A percentile compares a stretch with the other conserved stretches of the same genome.
phyloP scores from a whole-genome alignment of 495 filamentous ascomycete genomes.

The Penicillium crystallinum region DNA sequence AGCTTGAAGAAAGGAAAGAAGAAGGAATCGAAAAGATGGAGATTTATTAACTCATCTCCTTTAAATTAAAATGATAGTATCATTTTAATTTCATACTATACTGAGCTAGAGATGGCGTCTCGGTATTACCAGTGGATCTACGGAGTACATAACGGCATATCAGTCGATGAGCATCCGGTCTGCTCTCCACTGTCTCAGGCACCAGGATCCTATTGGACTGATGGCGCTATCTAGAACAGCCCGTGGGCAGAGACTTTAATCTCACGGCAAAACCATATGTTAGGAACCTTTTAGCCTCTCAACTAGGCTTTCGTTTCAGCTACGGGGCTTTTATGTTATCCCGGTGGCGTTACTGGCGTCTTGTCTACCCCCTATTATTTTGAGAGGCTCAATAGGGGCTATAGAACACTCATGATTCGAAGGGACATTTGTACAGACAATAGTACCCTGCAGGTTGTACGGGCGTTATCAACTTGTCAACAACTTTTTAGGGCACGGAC shows the following conservation, averaged over 20 bases:
- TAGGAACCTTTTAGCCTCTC: not conserved
- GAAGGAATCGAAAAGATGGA: constrained; percentile 17
- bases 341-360: not conserved
- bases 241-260: not conserved
- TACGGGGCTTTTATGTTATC: not conserved
- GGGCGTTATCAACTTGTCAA: not conserved
- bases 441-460: not conserved
- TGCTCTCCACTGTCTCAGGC: constrained; percentile 12
- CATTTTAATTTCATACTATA: not conserved
- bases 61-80: not conserved
- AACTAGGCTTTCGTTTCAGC: too few relatives aligned
- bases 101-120: not conserved
- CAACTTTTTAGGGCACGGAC: not conserved
- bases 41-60: constrained; percentile 15
- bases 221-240: not conserved
- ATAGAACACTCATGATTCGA: too few relatives aligned
- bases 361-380: not conserved
- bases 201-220: constrained; percentile 3
- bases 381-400: not conserved
- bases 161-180: too few relatives aligned
- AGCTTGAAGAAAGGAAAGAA: constrained; percentile 20
- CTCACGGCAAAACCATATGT: not conserved
- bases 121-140: constrained; percentile 2
- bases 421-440: not conserved
- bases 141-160: not conserved